Evolutionary conservation across 352 stramenopile species (phyloP).

Genomic region (Phytophthora pini): DNA sequence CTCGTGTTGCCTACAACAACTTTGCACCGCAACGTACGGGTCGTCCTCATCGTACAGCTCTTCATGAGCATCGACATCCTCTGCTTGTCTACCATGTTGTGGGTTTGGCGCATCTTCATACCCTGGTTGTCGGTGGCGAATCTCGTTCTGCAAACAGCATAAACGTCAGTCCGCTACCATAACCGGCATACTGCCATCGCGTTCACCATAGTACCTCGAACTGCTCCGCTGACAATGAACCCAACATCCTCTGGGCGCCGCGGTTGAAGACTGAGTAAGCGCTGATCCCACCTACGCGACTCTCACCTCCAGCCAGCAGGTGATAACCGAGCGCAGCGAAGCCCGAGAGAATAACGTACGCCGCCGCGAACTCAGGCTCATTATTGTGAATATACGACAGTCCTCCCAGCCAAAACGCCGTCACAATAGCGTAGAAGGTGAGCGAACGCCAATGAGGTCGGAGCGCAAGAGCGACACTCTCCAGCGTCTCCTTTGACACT

Average conservation of each 20-base stretch:
- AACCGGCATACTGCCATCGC: background rate
- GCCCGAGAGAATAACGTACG: conserved; percentile 70
- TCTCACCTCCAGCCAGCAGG: conserved; percentile 36
- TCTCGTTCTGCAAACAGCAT: conserved; percentile 65
- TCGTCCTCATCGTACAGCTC: conserved; percentile 52
- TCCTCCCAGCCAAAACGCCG: conserved; percentile 48
- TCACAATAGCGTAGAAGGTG: conserved; percentile 19
- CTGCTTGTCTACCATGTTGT: conserved; percentile 5
- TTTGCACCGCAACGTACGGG: conserved; percentile 39
- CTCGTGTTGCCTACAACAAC: background rate
- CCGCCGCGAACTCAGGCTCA: conserved; percentile 58
- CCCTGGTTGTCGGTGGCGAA: conserved; percentile 57
- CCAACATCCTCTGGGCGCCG: conserved; percentile 70
- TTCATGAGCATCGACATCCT: conserved; percentile 20
- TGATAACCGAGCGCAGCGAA: conserved; percentile 51
- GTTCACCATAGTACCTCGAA: conserved; percentile 62
- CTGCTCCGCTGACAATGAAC: conserved; percentile 82
- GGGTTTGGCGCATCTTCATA: conserved; percentile 29
- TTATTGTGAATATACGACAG: conserved; percentile 58
- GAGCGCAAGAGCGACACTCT: conserved; percentile 22
- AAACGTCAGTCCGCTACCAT: conserved; percentile 7
- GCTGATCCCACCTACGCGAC: conserved; percentile 47
- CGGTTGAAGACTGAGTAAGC: conserved; percentile 89
- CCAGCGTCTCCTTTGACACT: conserved; percentile 42
- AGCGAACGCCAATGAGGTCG: conserved; percentile 35